Conservation (phyloP, 805 yeast genomes). For the Saccharomycopsis sp. region DNA sequence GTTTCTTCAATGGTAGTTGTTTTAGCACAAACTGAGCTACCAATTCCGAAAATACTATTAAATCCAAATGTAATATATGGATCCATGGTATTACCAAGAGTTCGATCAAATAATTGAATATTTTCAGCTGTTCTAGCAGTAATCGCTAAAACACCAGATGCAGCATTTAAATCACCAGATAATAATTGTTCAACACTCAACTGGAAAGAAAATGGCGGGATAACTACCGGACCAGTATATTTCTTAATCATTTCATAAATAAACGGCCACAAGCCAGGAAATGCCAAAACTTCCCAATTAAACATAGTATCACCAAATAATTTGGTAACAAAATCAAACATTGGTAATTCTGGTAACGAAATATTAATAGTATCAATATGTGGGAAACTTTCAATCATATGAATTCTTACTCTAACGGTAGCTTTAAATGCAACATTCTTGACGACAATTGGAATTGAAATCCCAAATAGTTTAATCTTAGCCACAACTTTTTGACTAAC, state of each 20-base stretch:
- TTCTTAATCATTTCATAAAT: conserved; percentile 81
- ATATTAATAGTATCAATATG: conserved; percentile 88
- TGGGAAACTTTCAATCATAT: conserved; percentile 87
- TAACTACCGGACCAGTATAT: conserved; percentile 81
- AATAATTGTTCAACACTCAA: conserved; percentile 84
- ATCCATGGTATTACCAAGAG: conserved; percentile 74
- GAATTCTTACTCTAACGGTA: conserved; percentile 69
- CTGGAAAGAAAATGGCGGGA: conserved; percentile 88
- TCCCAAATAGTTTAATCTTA: conserved; percentile 75
- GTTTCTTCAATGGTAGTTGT: conserved; percentile 67
- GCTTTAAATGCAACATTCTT: conserved; percentile 75
- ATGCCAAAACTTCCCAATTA: conserved; percentile 77
- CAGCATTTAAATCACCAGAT: conserved; percentile 74
- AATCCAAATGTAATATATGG: conserved; percentile 79
- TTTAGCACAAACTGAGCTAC: conserved; percentile 48
- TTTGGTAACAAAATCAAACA: conserved; percentile 75
- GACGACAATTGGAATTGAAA: conserved; percentile 72
- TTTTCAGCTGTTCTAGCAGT: conserved; percentile 59
- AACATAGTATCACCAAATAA: conserved; percentile 71
- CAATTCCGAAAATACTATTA: conserved; percentile 63
- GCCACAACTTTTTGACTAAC: conserved; percentile 78
- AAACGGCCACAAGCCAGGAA: conserved; percentile 83
- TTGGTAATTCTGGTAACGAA: conserved; percentile 79
- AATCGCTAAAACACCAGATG: conserved; percentile 80
- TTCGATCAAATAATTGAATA: conserved; percentile 57